Base-by-base conservation (phyloP, 495 filamentous ascomycete species). In the Talaromyces trachyspermus region DNA sequence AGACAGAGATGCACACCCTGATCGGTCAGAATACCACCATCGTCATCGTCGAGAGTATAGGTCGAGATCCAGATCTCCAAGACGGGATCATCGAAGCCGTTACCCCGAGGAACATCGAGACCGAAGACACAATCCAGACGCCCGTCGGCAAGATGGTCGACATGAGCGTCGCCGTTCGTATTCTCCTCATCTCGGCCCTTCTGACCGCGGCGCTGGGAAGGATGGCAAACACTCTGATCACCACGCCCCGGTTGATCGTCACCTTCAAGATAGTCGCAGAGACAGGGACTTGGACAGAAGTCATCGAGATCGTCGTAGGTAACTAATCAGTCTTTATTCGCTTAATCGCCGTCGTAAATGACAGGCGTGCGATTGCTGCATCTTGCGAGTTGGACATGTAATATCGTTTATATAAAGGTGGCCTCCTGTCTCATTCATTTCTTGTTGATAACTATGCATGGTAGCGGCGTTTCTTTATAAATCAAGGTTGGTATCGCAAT, bases 41-140 rank as follows among this genome's bases (percentile, higher is more conserved):
- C 32, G 25, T 10, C 29, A 46, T 15, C 41, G n/a, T 29, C 44
- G 44, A 8, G 27, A 32, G 20, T 19, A 36, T 37, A 19, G 44
- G 3, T 46, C 44, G 2, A 20, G 18, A 4, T 46, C 44, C 5
- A 26, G 20, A 7, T 42, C 39, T 8, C 44, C 44, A 24, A 42
- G 39, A 42, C 39, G 12, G 6, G 27, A 23, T 7, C 43, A 22
- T 37, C 43, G 30, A 4, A 25, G 30, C 3, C 25, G 26, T n/a
- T 17, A 15, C 19, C 33, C 7, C 14, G 33, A 37, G 2, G 27
- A 23, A 10, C 43, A 22, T 37, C 43, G 30, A 4, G 42, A 44
- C 3, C 25, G 26, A n/a, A 41, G 38, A 41, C 38, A 3, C 4
- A 23, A 33, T 6, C 8, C 42, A n/a, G 44, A 37, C 32, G 15